Percentiles rank a stretch among this genome's conserved stretches.
Evolutionary conservation across 108 stramenopile species (phyloP).

Genomic region (Pelagomonas calceolata): DNA sequence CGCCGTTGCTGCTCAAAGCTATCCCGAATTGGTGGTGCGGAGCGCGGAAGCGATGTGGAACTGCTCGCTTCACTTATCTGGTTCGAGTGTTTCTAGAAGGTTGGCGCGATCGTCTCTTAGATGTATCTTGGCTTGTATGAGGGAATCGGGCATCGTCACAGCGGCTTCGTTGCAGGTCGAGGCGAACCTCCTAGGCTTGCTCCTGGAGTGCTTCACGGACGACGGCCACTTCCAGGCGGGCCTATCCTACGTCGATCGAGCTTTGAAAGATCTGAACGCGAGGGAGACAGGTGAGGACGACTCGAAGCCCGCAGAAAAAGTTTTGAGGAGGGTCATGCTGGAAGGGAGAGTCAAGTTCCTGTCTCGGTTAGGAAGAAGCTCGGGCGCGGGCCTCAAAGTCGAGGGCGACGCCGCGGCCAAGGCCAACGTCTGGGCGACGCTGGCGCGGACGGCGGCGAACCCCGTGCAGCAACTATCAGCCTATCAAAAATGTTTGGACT

Average conservation of each 20-base stretch:
- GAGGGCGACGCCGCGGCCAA: slow-evolving; percentile 26
- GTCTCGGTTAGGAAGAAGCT: slow-evolving; percentile 21
- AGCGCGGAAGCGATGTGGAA: slow-evolving; percentile 33
- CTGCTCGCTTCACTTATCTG: slow-evolving; percentile 21
- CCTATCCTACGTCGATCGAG: slow-evolving; percentile 6
- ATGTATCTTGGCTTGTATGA: slow-evolving; percentile 8
- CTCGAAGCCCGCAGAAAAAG: background rate
- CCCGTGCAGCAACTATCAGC: slow-evolving; percentile 32
- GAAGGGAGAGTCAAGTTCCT: slow-evolving; percentile 25
- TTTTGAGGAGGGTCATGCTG: background rate
- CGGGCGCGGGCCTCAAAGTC: slow-evolving; percentile 18
- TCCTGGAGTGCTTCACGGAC: slow-evolving; percentile 26
- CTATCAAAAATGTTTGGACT: slow-evolving; percentile 25
- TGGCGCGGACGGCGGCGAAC: slow-evolving; percentile 26
- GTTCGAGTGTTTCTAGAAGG: slow-evolving; percentile 15
- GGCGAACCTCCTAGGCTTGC: background rate
- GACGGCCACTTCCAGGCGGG: slow-evolving; percentile 8
- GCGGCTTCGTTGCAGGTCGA: background rate
- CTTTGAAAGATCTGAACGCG: slow-evolving; percentile 2
- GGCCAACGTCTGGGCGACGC: slow-evolving; percentile 30
- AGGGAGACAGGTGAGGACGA: background rate
- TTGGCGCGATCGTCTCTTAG: slow-evolving; percentile 7
- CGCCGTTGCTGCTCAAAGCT: slow-evolving; percentile 10
- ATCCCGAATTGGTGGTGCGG: slow-evolving; percentile 11
- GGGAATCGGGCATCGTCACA: slow-evolving; percentile 10